A percentile compares a stretch with the other conserved stretches of the same genome.
These are phyloP conservation scores for Xerocomus spinulosus DNA, from an alignment of 768 basidiomycete genomes.

Conservation along the genomic window DNA sequence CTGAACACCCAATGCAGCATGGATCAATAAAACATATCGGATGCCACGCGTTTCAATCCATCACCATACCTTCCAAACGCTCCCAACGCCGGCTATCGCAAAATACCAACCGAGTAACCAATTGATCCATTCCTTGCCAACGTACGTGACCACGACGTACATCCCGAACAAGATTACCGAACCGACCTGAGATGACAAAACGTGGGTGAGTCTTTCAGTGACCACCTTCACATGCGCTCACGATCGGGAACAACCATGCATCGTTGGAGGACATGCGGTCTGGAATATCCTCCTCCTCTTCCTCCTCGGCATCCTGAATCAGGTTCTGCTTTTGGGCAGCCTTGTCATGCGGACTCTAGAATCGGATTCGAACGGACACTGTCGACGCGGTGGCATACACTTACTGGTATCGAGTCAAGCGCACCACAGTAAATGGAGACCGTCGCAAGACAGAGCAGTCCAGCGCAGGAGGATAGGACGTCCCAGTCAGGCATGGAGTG, in stretches of 20 bases:
- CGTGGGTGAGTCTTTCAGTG: not conserved
- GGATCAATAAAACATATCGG: not conserved
- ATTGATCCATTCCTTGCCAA: conserved; percentile 82
- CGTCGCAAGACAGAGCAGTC: conserved; percentile 60
- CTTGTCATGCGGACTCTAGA: conserved; percentile 9
- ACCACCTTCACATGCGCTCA: conserved; percentile 33
- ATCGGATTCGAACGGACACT: not conserved
- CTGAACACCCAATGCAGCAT: conserved; percentile 29
- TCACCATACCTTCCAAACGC: conserved; percentile 55
- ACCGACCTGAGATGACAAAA: conserved; percentile 47
- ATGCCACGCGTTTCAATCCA: not conserved
- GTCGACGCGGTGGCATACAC: conserved; percentile 20
- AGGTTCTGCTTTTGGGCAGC: conserved; percentile 4
- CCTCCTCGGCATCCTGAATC: conserved; percentile 42
- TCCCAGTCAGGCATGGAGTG: conserved; percentile 43
- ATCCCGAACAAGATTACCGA: conserved; percentile 65
- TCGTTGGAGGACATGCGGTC: conserved; percentile 63
- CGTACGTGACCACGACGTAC: conserved; percentile 66
- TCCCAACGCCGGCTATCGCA: conserved; percentile 56
- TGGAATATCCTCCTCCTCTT: conserved; percentile 55
- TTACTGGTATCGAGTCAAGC: conserved; percentile 61
- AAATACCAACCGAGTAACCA: conserved; percentile 75
- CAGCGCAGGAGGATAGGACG: conserved; percentile 62
- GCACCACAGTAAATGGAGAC: conserved; percentile 69
- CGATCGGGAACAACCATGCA: conserved; percentile 74